Evolutionary conservation across 2,329 filamentous ascomycete genomes (phyloP), one percentile per base, ranked within the genome.

Genomic region (Dothidotthia symphoricarpi): DNA sequence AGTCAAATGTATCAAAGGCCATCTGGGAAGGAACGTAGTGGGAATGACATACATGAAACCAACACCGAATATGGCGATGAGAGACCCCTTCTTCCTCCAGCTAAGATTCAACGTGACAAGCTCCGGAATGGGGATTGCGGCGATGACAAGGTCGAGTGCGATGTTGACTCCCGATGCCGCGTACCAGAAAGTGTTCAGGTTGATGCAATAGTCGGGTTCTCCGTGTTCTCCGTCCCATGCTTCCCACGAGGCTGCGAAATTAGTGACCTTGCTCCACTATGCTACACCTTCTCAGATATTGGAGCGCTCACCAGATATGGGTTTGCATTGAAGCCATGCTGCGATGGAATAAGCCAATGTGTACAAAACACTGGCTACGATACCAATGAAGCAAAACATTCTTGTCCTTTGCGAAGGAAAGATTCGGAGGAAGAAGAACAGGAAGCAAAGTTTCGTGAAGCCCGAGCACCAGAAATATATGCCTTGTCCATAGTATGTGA

Each of bases 31-130:
- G 19, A 22, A 22, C 9, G 19, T 22, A 22, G 19, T 6, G 5
- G 9, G 5, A 9, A 9, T 22, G 19, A 49, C 64, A 51, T 50
- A 71, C 67, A 70, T 54, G 19, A 62, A 42, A 4, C 63, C 61
- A 1, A 64, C 31, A 14, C 49, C 49, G 33, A 66, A 65, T 45
- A 67, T 61, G 24, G 50, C 34, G 31, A 59, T 48, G n/a, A 67
- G 39, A 25, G 45, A 45, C 4, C 64, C 16, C 41, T 61, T 66
- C 31, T 61, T 64, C 29, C 49, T 45, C 4, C 37, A 15, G 8
- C 31, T 39, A 17, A 67, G 41, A 10, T 49, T 47, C 6, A 67
- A 27, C 2, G 24, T 24, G 16, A 39, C 39, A 2, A 59, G 16
- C 7, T 53, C 30, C 0, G 51, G 53, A 13, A 58, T 44, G 4